Conservation (phyloP, 2,329 filamentous ascomycete species). For the Stachybotrys elegans region DNA sequence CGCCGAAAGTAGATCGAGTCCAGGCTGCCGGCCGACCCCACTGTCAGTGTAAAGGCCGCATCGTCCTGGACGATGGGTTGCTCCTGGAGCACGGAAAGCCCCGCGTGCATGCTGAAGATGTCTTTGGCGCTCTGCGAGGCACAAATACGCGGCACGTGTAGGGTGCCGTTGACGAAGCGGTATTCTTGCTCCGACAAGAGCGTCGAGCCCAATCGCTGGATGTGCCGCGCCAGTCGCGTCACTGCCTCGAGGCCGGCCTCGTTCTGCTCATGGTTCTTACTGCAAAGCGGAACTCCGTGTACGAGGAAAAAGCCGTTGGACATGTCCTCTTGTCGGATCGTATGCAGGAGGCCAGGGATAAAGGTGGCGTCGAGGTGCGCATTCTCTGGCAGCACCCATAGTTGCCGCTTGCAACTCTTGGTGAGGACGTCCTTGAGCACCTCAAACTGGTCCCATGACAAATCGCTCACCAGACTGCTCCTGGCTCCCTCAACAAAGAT, state of each 20-base stretch:
- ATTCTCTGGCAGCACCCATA: conserved; percentile 9
- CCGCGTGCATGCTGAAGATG: conserved; percentile 7
- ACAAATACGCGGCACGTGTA: conserved; percentile 10
- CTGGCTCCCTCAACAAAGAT: not conserved
- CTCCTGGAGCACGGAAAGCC: conserved; percentile 11
- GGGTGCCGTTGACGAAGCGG: not conserved
- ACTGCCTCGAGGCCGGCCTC: not conserved
- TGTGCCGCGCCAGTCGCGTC: not conserved
- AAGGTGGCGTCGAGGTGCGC: conserved; percentile 4
- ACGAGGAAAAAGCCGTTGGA: conserved; percentile 5
- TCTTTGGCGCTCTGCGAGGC: conserved; percentile 6
- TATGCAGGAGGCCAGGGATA: conserved; percentile 9
- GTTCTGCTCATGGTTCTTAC: not conserved
- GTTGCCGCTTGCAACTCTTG: conserved; percentile 2
- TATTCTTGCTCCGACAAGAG: not conserved
- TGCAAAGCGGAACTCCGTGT: conserved; percentile 4
- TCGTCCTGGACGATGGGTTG: conserved; percentile 16
- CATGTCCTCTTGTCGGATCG: conserved; percentile 7
- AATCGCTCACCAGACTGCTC: not conserved
- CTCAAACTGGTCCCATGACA: conserved; percentile 4
- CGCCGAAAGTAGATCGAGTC: conserved; percentile 18
- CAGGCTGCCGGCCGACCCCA: conserved; percentile 15
- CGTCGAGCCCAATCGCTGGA: not conserved
- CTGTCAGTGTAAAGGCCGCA: conserved; percentile 16
- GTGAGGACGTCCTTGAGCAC: conserved; percentile 5